A percentile compares a stretch with the other conserved stretches of the same genome.
Evolutionary conservation across 129 eudicot genomes (phyloP).

Genomic region (Flaveria bidentis): DNA sequence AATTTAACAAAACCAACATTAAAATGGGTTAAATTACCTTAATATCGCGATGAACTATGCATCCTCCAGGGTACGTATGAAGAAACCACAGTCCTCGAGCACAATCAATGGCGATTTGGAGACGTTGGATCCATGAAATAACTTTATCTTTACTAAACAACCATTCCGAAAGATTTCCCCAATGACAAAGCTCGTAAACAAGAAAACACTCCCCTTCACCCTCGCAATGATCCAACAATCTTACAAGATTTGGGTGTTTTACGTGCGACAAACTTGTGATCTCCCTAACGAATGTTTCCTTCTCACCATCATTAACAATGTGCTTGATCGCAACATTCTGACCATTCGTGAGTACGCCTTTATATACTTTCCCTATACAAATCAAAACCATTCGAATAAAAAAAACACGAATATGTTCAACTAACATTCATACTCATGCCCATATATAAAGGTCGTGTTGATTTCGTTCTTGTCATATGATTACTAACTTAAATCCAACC

Average conservation of each 20-base stretch:
- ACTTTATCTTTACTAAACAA: constrained; percentile 63
- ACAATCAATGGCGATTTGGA: constrained; percentile 73
- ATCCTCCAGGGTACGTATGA: constrained; percentile 72
- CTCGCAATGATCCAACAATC: constrained; percentile 66
- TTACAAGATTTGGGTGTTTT: constrained; percentile 74
- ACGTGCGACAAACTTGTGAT: constrained; percentile 67
- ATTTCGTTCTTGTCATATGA: not conserved
- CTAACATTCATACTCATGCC: not conserved
- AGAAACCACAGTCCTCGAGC: constrained; percentile 87
- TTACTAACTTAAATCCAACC: not conserved
- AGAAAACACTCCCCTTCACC: constrained; percentile 76
- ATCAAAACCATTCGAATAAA: not conserved
- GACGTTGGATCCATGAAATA: constrained; percentile 67
- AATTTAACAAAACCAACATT: not conserved
- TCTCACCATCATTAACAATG: constrained; percentile 70
- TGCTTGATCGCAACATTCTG: constrained; percentile 72
- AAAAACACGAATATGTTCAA: not conserved
- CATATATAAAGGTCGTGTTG: not conserved
- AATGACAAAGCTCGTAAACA: constrained; percentile 73
- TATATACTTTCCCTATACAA: constrained; percentile 71
- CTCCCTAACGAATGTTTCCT: constrained; percentile 77
- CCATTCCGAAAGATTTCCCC: constrained; percentile 86
- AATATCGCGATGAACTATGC: constrained; percentile 83
- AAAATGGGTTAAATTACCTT: constrained; percentile 43
- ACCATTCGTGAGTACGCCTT: constrained; percentile 60